phyloP scores from a whole-genome alignment of 116 monocot genomes.

The Zostera marina region DNA sequence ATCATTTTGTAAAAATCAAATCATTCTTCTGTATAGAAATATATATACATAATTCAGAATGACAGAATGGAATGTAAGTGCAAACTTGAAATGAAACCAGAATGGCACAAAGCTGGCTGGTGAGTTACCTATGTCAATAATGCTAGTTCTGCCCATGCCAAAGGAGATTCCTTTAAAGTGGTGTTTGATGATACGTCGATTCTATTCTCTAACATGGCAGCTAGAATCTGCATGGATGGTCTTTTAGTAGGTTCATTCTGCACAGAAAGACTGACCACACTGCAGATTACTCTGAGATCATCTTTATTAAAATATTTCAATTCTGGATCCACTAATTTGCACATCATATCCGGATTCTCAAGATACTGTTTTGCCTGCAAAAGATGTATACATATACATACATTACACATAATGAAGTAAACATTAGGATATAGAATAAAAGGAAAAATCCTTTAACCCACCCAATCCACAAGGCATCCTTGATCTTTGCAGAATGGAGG shows the following conservation, averaged over 20 bases:
- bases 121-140: constrained; percentile 3
- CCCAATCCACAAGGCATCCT: constrained; percentile 82
- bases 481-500: constrained; percentile 77
- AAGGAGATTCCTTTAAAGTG: constrained; percentile 41
- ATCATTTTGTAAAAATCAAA: too few species aligned
- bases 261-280: constrained; percentile 54
- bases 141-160: constrained; percentile 70
- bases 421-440: background rate
- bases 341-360: constrained; percentile 29
- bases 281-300: constrained; percentile 41
- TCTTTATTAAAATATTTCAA: constrained; percentile 52
- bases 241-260: constrained; percentile 57
- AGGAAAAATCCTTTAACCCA: constrained; percentile 7
- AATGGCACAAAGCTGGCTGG: too few species aligned
- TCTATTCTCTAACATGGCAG: constrained; percentile 62
- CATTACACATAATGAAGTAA: too few species aligned
- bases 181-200: constrained; percentile 51
- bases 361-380: constrained; percentile 59
- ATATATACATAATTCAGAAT: too few species aligned
- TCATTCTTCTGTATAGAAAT: too few species aligned
- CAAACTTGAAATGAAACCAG: too few species aligned
- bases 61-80: too few species aligned
- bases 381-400: background rate
- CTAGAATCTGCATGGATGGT: constrained; percentile 65
- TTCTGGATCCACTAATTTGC: constrained; percentile 51